Evolutionary conservation across 139 green algal species (phyloP), one percentile per base, ranked within the genome.

Genomic region (Dunaliella sp.): DNA sequence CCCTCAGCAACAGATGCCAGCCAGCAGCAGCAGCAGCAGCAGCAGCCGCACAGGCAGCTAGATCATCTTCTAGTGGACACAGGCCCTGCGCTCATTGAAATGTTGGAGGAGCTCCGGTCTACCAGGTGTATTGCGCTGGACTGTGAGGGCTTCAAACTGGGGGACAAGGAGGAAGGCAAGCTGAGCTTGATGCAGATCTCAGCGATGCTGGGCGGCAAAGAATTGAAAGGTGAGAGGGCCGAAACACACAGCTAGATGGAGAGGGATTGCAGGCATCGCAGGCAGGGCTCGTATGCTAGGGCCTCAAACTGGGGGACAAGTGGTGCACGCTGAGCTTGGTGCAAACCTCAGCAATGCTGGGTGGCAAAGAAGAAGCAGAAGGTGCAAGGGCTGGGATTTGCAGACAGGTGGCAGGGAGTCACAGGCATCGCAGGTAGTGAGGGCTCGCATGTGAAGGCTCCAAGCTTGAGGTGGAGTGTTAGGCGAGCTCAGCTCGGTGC

Each of bases 171-270:
- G 3, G 87, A 80, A 0, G 85, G 85, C 21, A 79, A 81, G 83
- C 83, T 90, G 79, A 84, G 83, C 73, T 80, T 90, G 26, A 80
- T 90, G 65, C 87, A 90, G 83, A 73, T 90, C 0, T 24, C 74
- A 31, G 77, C 77, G 1, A 16, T 1, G 25, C 30, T 31, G 38
- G 48, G 48, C 38, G 77, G 74, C 75, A 76, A 87, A 2, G 74
- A 21, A n/a, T 22, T 7, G 24, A 32, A 22, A 33, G 73, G 30
- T 36, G 73, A 3, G 3, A 74, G 24, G 58, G 58, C 58, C 22
- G 24, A 21, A 74, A n/a, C 58, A 24, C 24, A 74, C 58, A 74
- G 58, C 58, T 21, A 30, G 7, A 80, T 24, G 74, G 21, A 36
- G 33, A 24, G 25, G 21, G 3, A 80, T 7, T 26, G 33, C 74